A percentile compares a stretch with the other conserved stretches of the same genome.
phyloP scores from a whole-genome alignment of 2,329 filamentous ascomycete species.

The Diaporthe australafricana region DNA sequence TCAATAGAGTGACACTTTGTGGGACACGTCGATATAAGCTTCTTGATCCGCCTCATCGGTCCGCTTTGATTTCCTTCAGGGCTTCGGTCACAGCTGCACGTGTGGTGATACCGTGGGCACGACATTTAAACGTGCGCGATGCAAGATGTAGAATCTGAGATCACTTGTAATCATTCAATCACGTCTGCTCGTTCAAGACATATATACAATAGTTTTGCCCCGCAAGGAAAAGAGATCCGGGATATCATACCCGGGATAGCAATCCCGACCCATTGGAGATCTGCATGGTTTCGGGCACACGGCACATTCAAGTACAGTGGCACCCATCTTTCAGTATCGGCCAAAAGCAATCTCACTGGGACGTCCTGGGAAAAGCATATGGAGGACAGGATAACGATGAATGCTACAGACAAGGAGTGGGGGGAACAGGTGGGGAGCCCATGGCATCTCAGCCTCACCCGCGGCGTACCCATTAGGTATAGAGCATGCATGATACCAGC shows the following conservation, averaged over 20 bases:
- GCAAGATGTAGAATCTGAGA: constrained; percentile 13
- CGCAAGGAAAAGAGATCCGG: background rate
- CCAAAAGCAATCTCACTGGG: background rate
- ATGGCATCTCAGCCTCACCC: background rate
- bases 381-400: too few relatives aligned
- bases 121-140: background rate
- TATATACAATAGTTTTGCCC: background rate
- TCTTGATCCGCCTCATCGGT: background rate
- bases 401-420: too few relatives aligned
- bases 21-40: background rate
- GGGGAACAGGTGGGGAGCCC: too few relatives aligned
- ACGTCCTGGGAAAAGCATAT: background rate
- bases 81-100: background rate
- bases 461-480: constrained; percentile 4
- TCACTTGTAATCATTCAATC: background rate
- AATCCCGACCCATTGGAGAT: constrained; percentile 14
- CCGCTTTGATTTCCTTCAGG: background rate
- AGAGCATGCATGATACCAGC: background rate
- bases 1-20: background rate
- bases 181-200: background rate
- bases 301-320: background rate
- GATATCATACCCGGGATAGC: background rate
- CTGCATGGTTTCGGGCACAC: background rate
- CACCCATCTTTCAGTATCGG: background rate
- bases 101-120: background rate